Evolutionary conservation across 1,139 yeast species (phyloP), one percentile per base, ranked within the genome.

Genomic region (Yamadazyma atlantica): DNA sequence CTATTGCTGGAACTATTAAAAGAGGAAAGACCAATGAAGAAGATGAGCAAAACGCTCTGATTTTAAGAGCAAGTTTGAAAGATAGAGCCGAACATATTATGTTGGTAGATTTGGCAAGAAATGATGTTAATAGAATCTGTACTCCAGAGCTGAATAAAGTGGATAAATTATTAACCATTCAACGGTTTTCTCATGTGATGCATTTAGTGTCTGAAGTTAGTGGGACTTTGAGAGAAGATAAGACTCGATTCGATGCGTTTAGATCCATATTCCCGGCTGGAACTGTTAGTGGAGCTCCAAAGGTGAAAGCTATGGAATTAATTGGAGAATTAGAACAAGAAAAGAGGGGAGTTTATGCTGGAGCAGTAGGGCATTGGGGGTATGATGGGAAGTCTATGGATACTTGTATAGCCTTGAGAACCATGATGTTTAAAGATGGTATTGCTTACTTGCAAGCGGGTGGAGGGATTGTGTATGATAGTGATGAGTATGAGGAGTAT

Each of bases 311-410:
- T 8, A 92, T 92, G 98, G 95, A 90, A 61, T 72, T 92, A 36
- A 88, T 92, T 54, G 85, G 85, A 21, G 95, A 87, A 57, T 69
- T 92, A 37, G 98, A 92, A 58, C 74, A 79, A 48, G 97, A 92
- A 57, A 87, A 89, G 56, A 76, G 98, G 55, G 98, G 98, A 31
- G 90, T 90, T 11, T 92, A 92, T 57, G 98, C 98, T 1, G 98
- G 98, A 46, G 98, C 98, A 1, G 97, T 92, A n/a, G 98, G 98
- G 9, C 85, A 86, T 60, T 92, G 97, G 96, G 90, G 96, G 1
- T 92, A 89, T 58, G 96, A 88, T 54, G 88, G 94, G 13, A 80
- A 78, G 51, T 77, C 89, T 19, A 92, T 92, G 97, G 95, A 92
- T 57, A 92, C 97, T 1, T 92, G 98, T 65, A 92, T 92, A 57